These are phyloP conservation scores for Cicer cuneatum DNA, from an alignment of 306 rosid species.

Conservation along the genomic window DNA sequence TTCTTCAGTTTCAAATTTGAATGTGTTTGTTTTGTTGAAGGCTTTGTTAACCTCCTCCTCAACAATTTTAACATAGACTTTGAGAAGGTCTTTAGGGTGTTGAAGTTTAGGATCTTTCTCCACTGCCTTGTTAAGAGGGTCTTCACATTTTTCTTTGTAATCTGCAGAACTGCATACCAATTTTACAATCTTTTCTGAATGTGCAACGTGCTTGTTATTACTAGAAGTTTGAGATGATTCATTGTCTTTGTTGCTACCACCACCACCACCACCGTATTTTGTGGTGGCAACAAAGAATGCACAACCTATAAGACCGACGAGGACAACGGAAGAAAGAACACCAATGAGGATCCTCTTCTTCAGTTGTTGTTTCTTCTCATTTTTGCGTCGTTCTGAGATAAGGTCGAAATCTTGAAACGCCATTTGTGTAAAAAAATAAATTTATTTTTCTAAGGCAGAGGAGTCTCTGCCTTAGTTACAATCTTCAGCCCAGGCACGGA, in stretches of 20 bases:
- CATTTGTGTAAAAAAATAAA: slow-evolving; percentile 44
- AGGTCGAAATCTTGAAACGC: slow-evolving; percentile 90
- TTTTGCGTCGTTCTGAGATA: slow-evolving; percentile 67
- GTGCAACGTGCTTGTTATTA: not conserved
- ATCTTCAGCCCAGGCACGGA: slow-evolving; percentile 40
- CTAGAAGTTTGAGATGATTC: not conserved
- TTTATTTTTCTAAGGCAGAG: slow-evolving; percentile 79
- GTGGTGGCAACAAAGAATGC: slow-evolving; percentile 43
- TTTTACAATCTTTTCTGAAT: slow-evolving; percentile 43
- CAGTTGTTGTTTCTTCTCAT: slow-evolving; percentile 57
- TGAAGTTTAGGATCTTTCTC: not conserved
- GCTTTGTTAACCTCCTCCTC: slow-evolving; percentile 55
- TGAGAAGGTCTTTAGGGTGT: slow-evolving; percentile 66
- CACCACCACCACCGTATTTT: not conserved
- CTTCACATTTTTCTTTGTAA: slow-evolving; percentile 63
- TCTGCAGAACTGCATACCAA: slow-evolving; percentile 58
- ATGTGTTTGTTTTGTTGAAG: slow-evolving; percentile 24
- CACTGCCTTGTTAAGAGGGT: slow-evolving; percentile 46
- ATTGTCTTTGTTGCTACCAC: too few species aligned
- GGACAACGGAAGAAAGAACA: slow-evolving; percentile 45
- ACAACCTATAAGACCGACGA: slow-evolving; percentile 49
- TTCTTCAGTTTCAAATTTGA: slow-evolving; percentile 47
- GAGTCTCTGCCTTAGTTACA: slow-evolving; percentile 76
- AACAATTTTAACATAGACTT: slow-evolving; percentile 50
- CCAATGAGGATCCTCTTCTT: slow-evolving; percentile 55